Evolutionary conservation across 768 basidiomycete genomes (phyloP).

Genomic region (Suillus hirtellus): DNA sequence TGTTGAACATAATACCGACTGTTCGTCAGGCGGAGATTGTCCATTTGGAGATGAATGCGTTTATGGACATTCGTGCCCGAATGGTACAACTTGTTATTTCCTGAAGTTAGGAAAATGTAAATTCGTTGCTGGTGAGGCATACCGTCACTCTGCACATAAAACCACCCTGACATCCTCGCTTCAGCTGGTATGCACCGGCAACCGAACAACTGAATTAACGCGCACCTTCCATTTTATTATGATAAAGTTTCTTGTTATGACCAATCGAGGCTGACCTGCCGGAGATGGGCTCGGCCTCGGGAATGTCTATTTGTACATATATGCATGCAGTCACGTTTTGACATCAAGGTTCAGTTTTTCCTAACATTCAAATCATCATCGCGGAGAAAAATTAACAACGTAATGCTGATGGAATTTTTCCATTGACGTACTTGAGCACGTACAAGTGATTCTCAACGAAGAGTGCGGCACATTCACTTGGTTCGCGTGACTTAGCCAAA

Average conservation of each 20-base stretch:
- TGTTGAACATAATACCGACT: slow-evolving; percentile 10
- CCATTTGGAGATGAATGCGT: slow-evolving; percentile 61
- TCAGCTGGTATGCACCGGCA: slow-evolving; percentile 44
- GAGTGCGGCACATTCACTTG: slow-evolving; percentile 15
- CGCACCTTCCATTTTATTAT: slow-evolving; percentile 9
- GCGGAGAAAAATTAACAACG: slow-evolving; percentile 28
- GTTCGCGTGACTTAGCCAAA: slow-evolving; percentile 34
- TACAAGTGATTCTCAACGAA: slow-evolving; percentile 27
- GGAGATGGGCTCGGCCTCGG: slow-evolving; percentile 10
- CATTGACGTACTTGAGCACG: slow-evolving; percentile 33
- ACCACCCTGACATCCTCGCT: slow-evolving; percentile 12
- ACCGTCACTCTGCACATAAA: slow-evolving; percentile 13
- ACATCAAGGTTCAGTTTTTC: slow-evolving; percentile 20
- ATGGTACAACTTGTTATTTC: slow-evolving; percentile 52
- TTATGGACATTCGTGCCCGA: slow-evolving; percentile 39
- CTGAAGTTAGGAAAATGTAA: slow-evolving; percentile 60
- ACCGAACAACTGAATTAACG: slow-evolving; percentile 21
- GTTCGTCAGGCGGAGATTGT: slow-evolving; percentile 50
- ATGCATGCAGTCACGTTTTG: slow-evolving; percentile 21
- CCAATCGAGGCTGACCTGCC: slow-evolving; percentile 4
- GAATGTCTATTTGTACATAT: slow-evolving; percentile 35
- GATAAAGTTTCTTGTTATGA: slow-evolving; percentile 7
- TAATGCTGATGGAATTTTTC: slow-evolving; percentile 35
- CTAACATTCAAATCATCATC: slow-evolving; percentile 18
- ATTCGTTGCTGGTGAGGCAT: slow-evolving; percentile 55